phyloP scores from a whole-genome alignment of 2,329 filamentous ascomycete genomes.

The Lachnellula suecica region DNA sequence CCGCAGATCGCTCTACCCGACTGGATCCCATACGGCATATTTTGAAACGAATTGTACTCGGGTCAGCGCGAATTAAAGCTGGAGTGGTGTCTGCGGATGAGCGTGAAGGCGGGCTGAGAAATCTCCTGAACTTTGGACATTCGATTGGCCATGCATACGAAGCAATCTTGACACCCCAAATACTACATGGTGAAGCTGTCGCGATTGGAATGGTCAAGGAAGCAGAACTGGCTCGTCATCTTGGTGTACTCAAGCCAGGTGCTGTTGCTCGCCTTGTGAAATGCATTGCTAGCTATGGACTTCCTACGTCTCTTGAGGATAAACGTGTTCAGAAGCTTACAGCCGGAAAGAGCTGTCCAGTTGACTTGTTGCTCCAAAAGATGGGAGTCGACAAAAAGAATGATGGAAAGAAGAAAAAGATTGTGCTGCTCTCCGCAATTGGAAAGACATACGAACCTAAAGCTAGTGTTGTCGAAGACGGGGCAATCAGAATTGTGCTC shows the following conservation, averaged over 20 bases:
- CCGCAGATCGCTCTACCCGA: conserved; percentile 49
- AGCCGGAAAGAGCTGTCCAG: conserved; percentile 82
- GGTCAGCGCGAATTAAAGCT: conserved; percentile 90
- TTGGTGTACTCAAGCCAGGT: conserved; percentile 80
- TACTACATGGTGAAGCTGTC: conserved; percentile 93
- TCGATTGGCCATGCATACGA: conserved; percentile 97
- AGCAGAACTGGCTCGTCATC: conserved; percentile 85
- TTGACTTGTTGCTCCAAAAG: conserved; percentile 81
- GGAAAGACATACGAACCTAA: conserved; percentile 84
- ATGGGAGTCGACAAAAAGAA: conserved; percentile 99
- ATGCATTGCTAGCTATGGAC: conserved; percentile 89
- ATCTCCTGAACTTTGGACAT: conserved; percentile 95
- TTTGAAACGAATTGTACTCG: conserved; percentile 78
- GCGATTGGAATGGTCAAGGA: conserved; percentile 99
- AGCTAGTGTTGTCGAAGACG: conserved; percentile 86
- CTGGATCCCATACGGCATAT: conserved; percentile 70
- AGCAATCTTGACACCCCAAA: conserved; percentile 90
- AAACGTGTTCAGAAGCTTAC: conserved; percentile 79
- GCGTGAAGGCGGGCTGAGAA: conserved; percentile 88
- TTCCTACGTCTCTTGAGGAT: conserved; percentile 84
- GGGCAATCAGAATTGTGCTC: conserved; percentile 77
- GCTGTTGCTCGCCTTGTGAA: conserved; percentile 89
- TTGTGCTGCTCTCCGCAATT: conserved; percentile 88
- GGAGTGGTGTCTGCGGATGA: conserved; percentile 93
- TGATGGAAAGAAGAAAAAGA: conserved; percentile 90